These are phyloP conservation scores for Rhinocladiella similis DNA, from an alignment of 2,329 filamentous ascomycete species.

Conservation along the genomic window DNA sequence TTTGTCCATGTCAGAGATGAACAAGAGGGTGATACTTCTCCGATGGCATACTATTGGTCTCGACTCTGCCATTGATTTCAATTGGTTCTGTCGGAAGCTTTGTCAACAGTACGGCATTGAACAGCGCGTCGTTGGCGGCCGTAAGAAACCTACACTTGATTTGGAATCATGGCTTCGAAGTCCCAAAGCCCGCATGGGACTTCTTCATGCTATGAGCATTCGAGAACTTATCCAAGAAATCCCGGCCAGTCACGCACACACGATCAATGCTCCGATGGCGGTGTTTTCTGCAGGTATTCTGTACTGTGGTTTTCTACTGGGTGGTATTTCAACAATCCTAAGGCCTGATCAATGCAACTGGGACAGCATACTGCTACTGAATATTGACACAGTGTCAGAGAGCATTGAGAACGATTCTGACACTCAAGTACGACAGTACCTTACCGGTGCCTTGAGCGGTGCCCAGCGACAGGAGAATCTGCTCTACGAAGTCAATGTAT, in stretches of 20 bases:
- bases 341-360: neutral
- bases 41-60: conserved; percentile 49
- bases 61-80: conserved; percentile 44
- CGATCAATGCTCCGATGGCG: conserved; percentile 46
- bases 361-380: conserved; percentile 6
- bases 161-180: conserved; percentile 40
- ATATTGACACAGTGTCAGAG: neutral
- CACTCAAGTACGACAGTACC: conserved; percentile 1
- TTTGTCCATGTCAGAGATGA: conserved; percentile 37
- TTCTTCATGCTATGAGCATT: conserved; percentile 47
- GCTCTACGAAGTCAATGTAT: conserved; percentile 13
- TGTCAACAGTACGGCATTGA: conserved; percentile 41
- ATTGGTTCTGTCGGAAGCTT: conserved; percentile 40
- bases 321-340: conserved; percentile 30
- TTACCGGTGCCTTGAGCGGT: neutral
- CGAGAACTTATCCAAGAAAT: conserved; percentile 48
- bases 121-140: conserved; percentile 39
- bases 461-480: neutral
- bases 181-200: conserved; percentile 40
- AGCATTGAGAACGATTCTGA: neutral
- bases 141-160: conserved; percentile 36
- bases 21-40: conserved; percentile 42
- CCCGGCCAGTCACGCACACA: conserved; percentile 44
- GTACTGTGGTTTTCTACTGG: conserved; percentile 44
- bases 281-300: conserved; percentile 46